A percentile compares a stretch with the other conserved stretches of the same genome.
phyloP scores from a whole-genome alignment of 192 early-diverging fungal species.

The Backusella australiensis region DNA sequence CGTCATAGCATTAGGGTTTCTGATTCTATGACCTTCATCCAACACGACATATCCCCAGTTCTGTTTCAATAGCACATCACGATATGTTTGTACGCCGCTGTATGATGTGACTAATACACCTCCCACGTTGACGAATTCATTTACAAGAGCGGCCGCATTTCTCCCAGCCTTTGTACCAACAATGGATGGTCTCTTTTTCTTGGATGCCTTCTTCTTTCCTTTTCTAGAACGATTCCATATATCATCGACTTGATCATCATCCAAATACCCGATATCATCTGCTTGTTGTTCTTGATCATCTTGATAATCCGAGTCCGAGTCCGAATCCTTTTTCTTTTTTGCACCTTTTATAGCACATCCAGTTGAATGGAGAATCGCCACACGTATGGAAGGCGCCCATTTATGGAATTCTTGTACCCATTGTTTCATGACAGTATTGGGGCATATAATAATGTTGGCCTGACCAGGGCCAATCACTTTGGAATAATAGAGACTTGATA shows the following conservation, averaged over 20 bases:
- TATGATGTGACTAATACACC: constrained; percentile 91
- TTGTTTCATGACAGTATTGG: constrained; percentile 77
- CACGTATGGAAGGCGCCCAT: constrained; percentile 87
- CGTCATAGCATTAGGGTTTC: constrained; percentile 91
- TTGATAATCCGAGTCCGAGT: background rate
- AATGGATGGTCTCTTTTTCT: constrained; percentile 14
- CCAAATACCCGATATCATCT: background rate
- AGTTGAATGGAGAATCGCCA: constrained; percentile 83
- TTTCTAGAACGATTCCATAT: background rate
- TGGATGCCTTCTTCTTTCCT: background rate
- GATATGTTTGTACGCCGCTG: constrained; percentile 74
- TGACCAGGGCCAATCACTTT: constrained; percentile 49
- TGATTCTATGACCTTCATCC: constrained; percentile 96
- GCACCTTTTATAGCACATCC: constrained; percentile 69
- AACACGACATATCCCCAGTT: constrained; percentile 87
- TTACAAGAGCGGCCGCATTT: constrained; percentile 46
- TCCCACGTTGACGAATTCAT: constrained; percentile 48
- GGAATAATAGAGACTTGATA: constrained; percentile 78
- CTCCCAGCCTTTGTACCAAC: constrained; percentile 30
- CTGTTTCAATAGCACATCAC: constrained; percentile 60
- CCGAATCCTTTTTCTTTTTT: constrained; percentile 28
- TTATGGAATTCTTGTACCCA: constrained; percentile 82
- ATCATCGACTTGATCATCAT: constrained; percentile 25
- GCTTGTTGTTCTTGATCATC: background rate
- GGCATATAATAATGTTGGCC: constrained; percentile 64